Evolutionary conservation across 495 filamentous ascomycete genomes (phyloP), one percentile per base, ranked within the genome.

Genomic region (Aspergillus heteromorphus): DNA sequence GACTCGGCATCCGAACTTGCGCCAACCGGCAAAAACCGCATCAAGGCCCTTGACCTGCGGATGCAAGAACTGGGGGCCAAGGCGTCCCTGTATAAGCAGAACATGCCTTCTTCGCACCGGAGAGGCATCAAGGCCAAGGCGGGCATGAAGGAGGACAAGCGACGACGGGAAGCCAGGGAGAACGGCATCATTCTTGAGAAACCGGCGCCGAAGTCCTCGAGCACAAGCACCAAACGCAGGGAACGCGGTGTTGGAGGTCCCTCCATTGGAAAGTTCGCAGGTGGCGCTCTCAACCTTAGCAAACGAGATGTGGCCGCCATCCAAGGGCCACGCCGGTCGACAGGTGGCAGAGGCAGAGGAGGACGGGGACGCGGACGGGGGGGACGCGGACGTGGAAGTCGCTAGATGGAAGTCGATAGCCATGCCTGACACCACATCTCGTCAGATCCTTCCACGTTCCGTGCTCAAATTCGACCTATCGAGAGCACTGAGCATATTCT

Each of bases 121-220:
- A 88, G 84, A 67, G 91, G 91, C 6, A 96, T 97, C 53, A 71
- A 76, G 9, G 78, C 80, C 2, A 87, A 88, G 52, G 79, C 81
- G 2, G 71, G 62, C 11, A 69, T 72, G 34, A 82, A 80, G 51
- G 92, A 97, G 62, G 76, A 80, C 2, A 87, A 75, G 64, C 73
- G 93, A 30, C 73, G 93, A 27, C 75, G 70, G 25, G 88, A 95
- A 60, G 93, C 93, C 6, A 82, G 79, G 59, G 91, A 97, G 72
- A 95, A 91, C 57, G 93, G 93, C 6, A 86, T 97, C 54, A 82
- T 97, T 51, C 75, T 98, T 2, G 93, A 97, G 74, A 84, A 83
- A 56, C 79, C 78, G 21, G 71, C 67, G 4, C 72, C 65, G 45
- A 83, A 79, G 52, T 55, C 64, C 45, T 75, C 67, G 53, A 69